phyloP scores from a whole-genome alignment of 2,329 filamentous ascomycete genomes.

The Thelonectria blattea region DNA sequence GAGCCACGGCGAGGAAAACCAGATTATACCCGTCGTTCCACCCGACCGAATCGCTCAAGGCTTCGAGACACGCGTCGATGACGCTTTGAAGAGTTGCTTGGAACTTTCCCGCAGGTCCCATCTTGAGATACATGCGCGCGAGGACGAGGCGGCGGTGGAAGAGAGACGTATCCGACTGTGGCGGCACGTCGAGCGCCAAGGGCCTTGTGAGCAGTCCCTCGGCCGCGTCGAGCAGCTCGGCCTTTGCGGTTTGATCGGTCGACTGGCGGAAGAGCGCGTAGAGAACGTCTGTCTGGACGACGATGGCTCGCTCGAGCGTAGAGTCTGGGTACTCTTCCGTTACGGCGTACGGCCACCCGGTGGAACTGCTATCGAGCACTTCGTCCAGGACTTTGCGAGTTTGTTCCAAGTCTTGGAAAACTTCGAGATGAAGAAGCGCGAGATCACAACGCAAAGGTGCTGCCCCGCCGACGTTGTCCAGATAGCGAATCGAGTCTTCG shows the following conservation, averaged over 20 bases:
- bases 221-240: slow-evolving; percentile 22
- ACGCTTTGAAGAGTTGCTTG: slow-evolving; percentile 30
- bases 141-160: slow-evolving; percentile 23
- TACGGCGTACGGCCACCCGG: slow-evolving; percentile 31
- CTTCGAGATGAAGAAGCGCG: slow-evolving; percentile 25
- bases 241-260: slow-evolving; percentile 28
- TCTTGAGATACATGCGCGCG: slow-evolving; percentile 35
- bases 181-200: slow-evolving; percentile 31
- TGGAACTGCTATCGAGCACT: slow-evolving; percentile 30
- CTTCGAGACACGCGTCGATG: slow-evolving; percentile 28
- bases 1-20: slow-evolving; percentile 21
- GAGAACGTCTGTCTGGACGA: slow-evolving; percentile 27
- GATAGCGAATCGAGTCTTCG: slow-evolving; percentile 29
- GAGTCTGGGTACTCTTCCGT: slow-evolving; percentile 26
- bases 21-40: slow-evolving; percentile 36
- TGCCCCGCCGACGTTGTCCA: slow-evolving; percentile 38
- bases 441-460: slow-evolving; percentile 33
- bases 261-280: slow-evolving; percentile 31
- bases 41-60: slow-evolving; percentile 29
- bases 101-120: slow-evolving; percentile 31
- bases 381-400: slow-evolving; percentile 29
- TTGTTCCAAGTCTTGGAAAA: slow-evolving; percentile 19
- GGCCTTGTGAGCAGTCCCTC: slow-evolving; percentile 26
- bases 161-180: slow-evolving; percentile 17
- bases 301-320: slow-evolving; percentile 22